Evolutionary conservation across 1,139 yeast species (phyloP).

Genomic region (Candida frijolesensis): DNA sequence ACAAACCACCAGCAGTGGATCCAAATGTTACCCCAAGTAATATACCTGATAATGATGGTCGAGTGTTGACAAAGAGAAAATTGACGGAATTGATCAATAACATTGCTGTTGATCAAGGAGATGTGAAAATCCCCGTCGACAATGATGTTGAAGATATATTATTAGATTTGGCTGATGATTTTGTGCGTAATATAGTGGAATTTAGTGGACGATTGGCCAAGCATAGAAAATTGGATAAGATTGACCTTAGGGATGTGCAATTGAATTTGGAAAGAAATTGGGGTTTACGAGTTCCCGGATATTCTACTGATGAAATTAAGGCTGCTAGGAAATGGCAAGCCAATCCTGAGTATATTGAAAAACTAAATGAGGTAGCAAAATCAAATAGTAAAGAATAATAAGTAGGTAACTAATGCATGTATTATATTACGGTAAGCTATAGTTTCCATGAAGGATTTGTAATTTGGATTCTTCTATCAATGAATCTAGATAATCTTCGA

Average conservation of each 20-base stretch:
- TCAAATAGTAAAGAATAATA: conserved; percentile 8
- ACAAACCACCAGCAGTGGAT: conserved; percentile 8
- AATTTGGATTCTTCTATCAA: conserved; percentile 21
- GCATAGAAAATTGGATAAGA: conserved; percentile 85
- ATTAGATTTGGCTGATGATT: conserved; percentile 93
- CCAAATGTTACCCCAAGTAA: conserved; percentile 22
- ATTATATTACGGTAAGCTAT: conserved; percentile 14
- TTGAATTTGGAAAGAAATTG: conserved; percentile 91
- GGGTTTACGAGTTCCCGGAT: conserved; percentile 95
- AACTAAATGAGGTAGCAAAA: conserved; percentile 28
- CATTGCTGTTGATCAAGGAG: conserved; percentile 83
- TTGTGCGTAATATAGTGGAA: conserved; percentile 83
- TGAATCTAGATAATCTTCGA: conserved; percentile 19
- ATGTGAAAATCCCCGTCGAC: conserved; percentile 87
- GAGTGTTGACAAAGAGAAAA: conserved; percentile 87
- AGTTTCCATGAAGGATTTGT: conserved; percentile 20
- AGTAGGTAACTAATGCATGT: background rate
- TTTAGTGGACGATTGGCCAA: conserved; percentile 95
- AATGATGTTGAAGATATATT: conserved; percentile 94
- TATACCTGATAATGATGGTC: conserved; percentile 59
- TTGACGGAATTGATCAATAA: conserved; percentile 81
- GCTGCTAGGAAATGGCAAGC: conserved; percentile 83
- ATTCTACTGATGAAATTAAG: conserved; percentile 86
- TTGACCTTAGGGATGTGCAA: conserved; percentile 89
- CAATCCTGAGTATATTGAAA: conserved; percentile 68